Evolutionary conservation across 441 rosid species (phyloP).

Genomic region (Gossypium lobatum): DNA sequence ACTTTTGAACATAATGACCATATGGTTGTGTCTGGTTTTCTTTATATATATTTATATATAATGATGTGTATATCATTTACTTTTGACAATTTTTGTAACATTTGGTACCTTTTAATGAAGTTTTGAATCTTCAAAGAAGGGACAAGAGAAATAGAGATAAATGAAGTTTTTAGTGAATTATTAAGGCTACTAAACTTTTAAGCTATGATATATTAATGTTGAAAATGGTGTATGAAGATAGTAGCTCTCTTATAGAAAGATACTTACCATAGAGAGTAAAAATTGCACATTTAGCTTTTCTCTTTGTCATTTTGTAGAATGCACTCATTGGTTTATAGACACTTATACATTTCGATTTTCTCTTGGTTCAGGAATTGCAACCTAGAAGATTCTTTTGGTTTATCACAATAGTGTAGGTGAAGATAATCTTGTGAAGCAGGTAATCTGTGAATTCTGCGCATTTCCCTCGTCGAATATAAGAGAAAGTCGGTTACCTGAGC

Average conservation of each 20-base stretch:
- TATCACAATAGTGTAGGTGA: slow-evolving; percentile 36
- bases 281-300: no score
- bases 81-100: not conserved
- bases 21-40: not conserved
- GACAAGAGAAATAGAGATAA: not conserved
- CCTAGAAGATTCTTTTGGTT: slow-evolving; percentile 58
- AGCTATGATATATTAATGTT: not conserved
- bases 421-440: slow-evolving; percentile 37
- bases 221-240: not conserved
- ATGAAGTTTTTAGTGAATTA: not conserved
- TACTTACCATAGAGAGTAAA: not conserved
- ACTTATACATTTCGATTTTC: slow-evolving; percentile 11
- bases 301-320: not conserved
- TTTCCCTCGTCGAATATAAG: slow-evolving; percentile 36
- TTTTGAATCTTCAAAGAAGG: not conserved
- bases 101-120: not conserved
- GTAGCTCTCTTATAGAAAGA: not conserved
- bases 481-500: slow-evolving; percentile 53
- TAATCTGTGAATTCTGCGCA: slow-evolving; percentile 43
- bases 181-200: not conserved
- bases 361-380: slow-evolving; percentile 71
- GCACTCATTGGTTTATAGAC: not conserved
- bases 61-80: not conserved
- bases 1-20: not conserved
- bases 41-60: not conserved